Percentiles rank a stretch among this genome's conserved stretches.
phyloP scores from a whole-genome alignment of 441 rosid species.

The Pelargonium hybrid region DNA sequence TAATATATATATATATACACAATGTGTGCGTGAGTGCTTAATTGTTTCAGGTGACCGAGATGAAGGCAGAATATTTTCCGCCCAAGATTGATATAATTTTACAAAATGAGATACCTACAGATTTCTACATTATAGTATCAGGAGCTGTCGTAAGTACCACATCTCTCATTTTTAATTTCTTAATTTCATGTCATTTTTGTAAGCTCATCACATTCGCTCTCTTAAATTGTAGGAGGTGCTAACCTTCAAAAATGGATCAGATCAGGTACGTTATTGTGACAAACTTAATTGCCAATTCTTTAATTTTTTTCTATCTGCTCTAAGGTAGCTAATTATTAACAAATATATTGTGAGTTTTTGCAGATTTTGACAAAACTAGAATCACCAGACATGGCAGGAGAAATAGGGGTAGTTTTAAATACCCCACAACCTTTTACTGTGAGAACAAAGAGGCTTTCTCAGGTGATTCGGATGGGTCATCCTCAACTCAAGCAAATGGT shows the following conservation, averaged over 20 bases:
- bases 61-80: conserved; percentile 37
- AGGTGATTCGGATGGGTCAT: conserved; percentile 28
- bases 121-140: conserved; percentile 73
- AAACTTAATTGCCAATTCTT: too few species aligned
- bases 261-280: conserved; percentile 54
- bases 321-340: too few species aligned
- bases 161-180: conserved; percentile 2
- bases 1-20: too few species aligned
- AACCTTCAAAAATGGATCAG: conserved; percentile 52
- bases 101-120: conserved; percentile 84
- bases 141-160: conserved; percentile 64
- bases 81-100: conserved; percentile 59
- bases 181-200: not conserved
- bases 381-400: conserved; percentile 72
- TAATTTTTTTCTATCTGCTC: not conserved
- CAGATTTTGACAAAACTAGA: conserved; percentile 62
- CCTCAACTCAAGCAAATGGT: conserved; percentile 48
- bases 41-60: conserved; percentile 52
- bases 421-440: conserved; percentile 82
- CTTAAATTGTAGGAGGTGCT: conserved; percentile 54
- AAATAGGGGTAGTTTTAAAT: conserved; percentile 78
- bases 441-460: conserved; percentile 77
- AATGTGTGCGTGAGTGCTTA: not conserved
- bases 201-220: conserved; percentile 15
- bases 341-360: too few species aligned